Base-by-base conservation (phyloP, 441 rosid genomes). In the Gossypium gossypioides region DNA sequence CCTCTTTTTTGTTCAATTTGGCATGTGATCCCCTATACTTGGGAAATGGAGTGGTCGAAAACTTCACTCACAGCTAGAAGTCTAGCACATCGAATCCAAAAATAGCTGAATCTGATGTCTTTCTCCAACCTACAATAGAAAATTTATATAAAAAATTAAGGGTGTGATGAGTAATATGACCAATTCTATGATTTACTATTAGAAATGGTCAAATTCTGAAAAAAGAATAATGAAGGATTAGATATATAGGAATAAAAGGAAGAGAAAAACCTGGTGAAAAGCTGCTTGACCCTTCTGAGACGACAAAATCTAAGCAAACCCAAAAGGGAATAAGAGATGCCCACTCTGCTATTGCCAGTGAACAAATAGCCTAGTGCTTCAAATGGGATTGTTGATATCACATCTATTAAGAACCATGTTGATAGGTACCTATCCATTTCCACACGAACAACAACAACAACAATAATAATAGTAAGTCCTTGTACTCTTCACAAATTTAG, bases 351-450 rank as follows among this genome's bases (percentile, higher is more conserved):
- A 54, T 86, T 77, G 48, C 95, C 96, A 0, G 96, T 81, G 77
- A 84, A 42, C 66, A 86, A 69, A 72, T 79, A 87, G 27, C 84
- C 86, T 2, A 87, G 21, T 68, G 81, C 74, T 52, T 84, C 91
- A 74, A 81, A 89, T 9, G 93, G 93, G 55, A 87, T 72, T 3
- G 91, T 89, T 25, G 94, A 89, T 69, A 87, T 89, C 78, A 87
- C 86, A 68, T 89, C 94, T 90, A 89, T 87, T 78, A 89, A 55
- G 72, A 89, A 86, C 90, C 91, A 87, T 1, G 90, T 81, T 2
- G 91, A 83, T n/a, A 89, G 75, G 77, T 89, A 89, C 83, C 93
- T 89, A 34, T 25, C n/a, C 27, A n/a, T 13, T 0, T n/a, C 1
- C 1, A 57, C 13, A 51, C 56, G 16, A 3, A 19, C 1, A 3